These are phyloP conservation scores for Rhinocladiella similis DNA, from an alignment of 2,329 filamentous ascomycete genomes.

Conservation along the genomic window DNA sequence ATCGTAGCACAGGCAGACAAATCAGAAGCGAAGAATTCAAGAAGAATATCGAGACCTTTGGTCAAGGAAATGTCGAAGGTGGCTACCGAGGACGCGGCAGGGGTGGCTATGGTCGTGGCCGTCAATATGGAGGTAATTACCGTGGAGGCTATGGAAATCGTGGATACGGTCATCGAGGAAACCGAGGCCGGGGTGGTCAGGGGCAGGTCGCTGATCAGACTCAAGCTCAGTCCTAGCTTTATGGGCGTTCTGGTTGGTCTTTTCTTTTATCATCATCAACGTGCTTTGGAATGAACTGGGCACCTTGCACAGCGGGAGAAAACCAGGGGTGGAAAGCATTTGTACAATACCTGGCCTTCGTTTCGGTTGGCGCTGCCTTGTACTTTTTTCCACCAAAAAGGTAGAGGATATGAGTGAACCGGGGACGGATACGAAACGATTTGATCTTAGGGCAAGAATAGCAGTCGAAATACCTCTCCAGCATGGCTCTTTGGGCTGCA, in stretches of 20 bases:
- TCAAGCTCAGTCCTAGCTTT: constrained; percentile 11
- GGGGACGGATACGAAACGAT: not conserved
- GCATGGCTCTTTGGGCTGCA: not conserved
- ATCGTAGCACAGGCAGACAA: constrained; percentile 71
- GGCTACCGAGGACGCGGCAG: constrained; percentile 79
- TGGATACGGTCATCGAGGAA: constrained; percentile 21
- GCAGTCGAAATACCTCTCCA: not conserved
- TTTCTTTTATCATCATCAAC: too few species aligned
- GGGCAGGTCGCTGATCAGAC: constrained; percentile 10
- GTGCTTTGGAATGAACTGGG: too few species aligned
- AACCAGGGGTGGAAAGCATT: not conserved
- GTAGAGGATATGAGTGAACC: not conserved
- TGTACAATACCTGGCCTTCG: not conserved
- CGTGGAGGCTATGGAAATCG: constrained; percentile 41
- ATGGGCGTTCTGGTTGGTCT: not conserved
- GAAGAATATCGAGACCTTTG: constrained; percentile 97
- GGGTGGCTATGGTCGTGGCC: constrained; percentile 61
- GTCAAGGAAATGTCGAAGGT: constrained; percentile 89
- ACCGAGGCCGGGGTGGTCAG: constrained; percentile 25
- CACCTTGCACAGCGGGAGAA: not conserved
- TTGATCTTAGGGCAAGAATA: not conserved
- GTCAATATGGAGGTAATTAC: constrained; percentile 51
- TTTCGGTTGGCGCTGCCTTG: not conserved
- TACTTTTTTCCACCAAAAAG: not conserved
- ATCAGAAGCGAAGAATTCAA: constrained; percentile 91